These are phyloP conservation scores for Dothistroma pini DNA, from an alignment of 2,329 filamentous ascomycete species.

Conservation along the genomic window DNA sequence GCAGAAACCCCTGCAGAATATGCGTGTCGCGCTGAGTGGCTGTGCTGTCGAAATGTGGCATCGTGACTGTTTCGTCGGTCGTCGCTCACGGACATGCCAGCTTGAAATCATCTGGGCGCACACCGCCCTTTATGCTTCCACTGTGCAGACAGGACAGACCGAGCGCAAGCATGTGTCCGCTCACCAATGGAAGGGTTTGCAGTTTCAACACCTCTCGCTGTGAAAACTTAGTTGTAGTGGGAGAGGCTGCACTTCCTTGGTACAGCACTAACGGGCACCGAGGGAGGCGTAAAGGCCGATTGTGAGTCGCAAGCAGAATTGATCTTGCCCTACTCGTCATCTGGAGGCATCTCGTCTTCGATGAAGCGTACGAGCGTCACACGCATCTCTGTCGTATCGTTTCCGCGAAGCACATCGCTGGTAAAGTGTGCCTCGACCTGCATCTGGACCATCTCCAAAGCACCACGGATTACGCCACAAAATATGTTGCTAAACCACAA, in stretches of 20 bases:
- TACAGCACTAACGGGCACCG: no score
- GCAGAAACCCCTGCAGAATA: not conserved
- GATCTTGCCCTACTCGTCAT: conserved; percentile 62
- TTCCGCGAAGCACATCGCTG: conserved; percentile 85
- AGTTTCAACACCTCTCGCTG: not conserved
- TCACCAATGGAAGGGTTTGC: not conserved
- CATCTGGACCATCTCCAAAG: conserved; percentile 99
- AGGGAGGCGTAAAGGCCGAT: not conserved
- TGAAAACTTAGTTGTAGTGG: not conserved
- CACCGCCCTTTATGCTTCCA: conserved; percentile 5
- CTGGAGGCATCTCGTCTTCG: conserved; percentile 93
- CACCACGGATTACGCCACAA: conserved; percentile 85
- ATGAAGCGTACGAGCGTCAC: conserved; percentile 90
- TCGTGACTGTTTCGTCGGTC: not conserved
- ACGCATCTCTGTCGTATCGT: conserved; percentile 96
- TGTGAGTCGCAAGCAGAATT: not conserved
- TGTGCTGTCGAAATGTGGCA: not conserved
- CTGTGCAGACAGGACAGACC: not conserved
- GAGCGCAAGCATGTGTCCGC: not conserved
- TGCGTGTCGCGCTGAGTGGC: not conserved
- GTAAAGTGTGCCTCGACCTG: conserved; percentile 97
- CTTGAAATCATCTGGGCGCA: not conserved
- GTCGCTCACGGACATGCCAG: not conserved
- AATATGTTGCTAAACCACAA: conserved; percentile 98
- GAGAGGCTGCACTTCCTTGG: no score